phyloP scores from a whole-genome alignment of 2,329 filamentous ascomycete species.

The Tothia fuscella region DNA sequence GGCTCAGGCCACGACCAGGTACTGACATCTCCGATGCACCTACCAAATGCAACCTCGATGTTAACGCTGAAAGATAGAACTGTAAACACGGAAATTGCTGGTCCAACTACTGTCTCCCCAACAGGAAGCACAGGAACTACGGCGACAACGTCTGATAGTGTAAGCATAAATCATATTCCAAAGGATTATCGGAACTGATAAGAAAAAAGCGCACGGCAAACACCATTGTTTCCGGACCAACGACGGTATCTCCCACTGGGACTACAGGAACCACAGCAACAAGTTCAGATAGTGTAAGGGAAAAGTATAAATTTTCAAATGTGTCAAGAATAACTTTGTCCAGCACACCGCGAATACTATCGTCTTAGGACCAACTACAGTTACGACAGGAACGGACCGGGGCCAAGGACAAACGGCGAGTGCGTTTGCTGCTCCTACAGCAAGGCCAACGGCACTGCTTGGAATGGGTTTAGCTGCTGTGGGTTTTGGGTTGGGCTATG shows the following conservation, averaged over 20 bases:
- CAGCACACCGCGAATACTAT: conserved; percentile 7
- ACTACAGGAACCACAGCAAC: conserved; percentile 2
- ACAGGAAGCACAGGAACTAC: neutral
- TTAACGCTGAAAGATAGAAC: neutral
- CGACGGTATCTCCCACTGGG: conserved; percentile 3
- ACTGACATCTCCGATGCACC: too few species aligned
- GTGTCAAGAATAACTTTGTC: neutral
- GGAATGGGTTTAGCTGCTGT: conserved; percentile 1
- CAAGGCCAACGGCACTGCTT: neutral
- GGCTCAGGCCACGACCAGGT: too few species aligned
- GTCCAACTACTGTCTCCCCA: neutral
- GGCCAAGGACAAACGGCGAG: conserved; percentile 1
- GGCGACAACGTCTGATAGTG: conserved; percentile 1
- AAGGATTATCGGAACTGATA: too few species aligned
- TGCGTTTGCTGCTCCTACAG: neutral
- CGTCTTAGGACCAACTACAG: conserved; percentile 4
- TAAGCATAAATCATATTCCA: too few species aligned
- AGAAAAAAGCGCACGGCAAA: conserved; percentile 3
- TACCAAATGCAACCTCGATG: too few species aligned
- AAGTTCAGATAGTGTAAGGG: neutral
- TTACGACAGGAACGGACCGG: neutral
- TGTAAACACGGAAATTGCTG: conserved; percentile 1
- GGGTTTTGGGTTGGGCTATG: conserved; percentile 1
- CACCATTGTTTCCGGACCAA: conserved; percentile 3
- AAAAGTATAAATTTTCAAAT: neutral